Conservation (phyloP, 2,329 filamentous ascomycete genomes). For the Colletotrichum spaethianum region DNA sequence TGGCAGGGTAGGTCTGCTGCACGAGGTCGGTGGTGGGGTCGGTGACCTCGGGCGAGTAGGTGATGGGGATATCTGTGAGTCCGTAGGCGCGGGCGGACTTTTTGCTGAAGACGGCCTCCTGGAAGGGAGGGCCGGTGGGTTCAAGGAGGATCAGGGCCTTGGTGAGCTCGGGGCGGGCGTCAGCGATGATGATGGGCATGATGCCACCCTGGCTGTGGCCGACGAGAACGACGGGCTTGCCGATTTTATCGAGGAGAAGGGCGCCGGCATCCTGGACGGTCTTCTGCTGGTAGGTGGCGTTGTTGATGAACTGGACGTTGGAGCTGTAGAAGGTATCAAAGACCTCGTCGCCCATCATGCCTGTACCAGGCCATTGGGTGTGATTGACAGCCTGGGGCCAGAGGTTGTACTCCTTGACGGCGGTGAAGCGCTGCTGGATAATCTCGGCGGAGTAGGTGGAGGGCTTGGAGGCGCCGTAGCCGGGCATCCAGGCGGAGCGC, state of each 20-base stretch:
- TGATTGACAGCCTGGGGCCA: slow-evolving; percentile 58
- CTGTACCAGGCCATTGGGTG: slow-evolving; percentile 60
- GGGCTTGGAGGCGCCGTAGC: slow-evolving; percentile 44
- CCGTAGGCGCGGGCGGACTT: slow-evolving; percentile 57
- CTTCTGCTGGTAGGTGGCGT: slow-evolving; percentile 52
- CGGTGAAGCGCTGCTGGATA: slow-evolving; percentile 57
- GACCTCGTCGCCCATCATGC: slow-evolving; percentile 54
- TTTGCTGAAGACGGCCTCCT: slow-evolving; percentile 55
- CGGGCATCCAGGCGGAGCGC: slow-evolving; percentile 58
- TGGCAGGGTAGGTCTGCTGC: slow-evolving; percentile 47
- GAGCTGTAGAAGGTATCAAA: slow-evolving; percentile 60
- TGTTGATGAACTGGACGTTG: slow-evolving; percentile 53
- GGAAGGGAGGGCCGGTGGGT: slow-evolving; percentile 63
- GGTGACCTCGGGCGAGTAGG: slow-evolving; percentile 59
- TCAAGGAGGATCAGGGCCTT: slow-evolving; percentile 61
- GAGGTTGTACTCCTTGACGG: slow-evolving; percentile 48
- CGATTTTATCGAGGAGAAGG: slow-evolving; percentile 59
- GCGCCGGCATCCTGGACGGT: slow-evolving; percentile 56
- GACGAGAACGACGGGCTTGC: slow-evolving; percentile 55
- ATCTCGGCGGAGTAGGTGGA: slow-evolving; percentile 51
- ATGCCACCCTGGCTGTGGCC: slow-evolving; percentile 64
- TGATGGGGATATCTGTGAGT: slow-evolving; percentile 63
- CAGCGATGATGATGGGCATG: slow-evolving; percentile 57
- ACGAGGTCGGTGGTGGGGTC: slow-evolving; percentile 53
- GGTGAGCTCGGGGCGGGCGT: slow-evolving; percentile 58